These are phyloP conservation scores for Gypsophila paniculata DNA, from an alignment of 179 eudicot genomes.

Conservation along the genomic window DNA sequence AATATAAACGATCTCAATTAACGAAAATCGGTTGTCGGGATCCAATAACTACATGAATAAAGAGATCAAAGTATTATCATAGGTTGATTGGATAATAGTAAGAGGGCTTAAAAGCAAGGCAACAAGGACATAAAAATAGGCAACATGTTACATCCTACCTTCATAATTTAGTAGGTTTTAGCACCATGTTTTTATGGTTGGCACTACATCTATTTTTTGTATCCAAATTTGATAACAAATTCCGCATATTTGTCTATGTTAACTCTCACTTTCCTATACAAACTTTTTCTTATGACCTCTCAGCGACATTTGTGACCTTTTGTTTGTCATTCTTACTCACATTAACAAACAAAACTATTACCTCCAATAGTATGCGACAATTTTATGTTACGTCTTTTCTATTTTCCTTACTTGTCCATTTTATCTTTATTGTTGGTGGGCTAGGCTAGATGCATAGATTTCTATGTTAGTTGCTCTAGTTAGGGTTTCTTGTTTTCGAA, in stretches of 20 bases:
- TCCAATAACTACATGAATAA: too few species aligned
- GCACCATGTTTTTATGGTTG: neutral
- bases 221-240: conserved; percentile 14
- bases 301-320: conserved; percentile 12
- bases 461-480: too few species aligned
- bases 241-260: conserved; percentile 8
- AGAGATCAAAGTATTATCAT: too few species aligned
- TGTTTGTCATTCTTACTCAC: neutral
- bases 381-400: neutral
- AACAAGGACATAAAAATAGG: neutral
- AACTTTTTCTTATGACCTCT: conserved; percentile 2
- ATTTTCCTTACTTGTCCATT: conserved; percentile 2
- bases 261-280: neutral
- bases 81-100: neutral
- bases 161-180: neutral
- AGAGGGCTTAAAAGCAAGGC: conserved; percentile 18
- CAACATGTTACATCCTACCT: conserved; percentile 6
- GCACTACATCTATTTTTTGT: conserved; percentile 9
- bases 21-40: too few species aligned
- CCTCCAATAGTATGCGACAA: conserved; percentile 7
- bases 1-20: too few species aligned
- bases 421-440: neutral
- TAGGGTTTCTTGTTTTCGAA: too few species aligned
- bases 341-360: neutral
- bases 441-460: neutral